Conservation (phyloP, 116 monocot species). For the Zostera marina region DNA sequence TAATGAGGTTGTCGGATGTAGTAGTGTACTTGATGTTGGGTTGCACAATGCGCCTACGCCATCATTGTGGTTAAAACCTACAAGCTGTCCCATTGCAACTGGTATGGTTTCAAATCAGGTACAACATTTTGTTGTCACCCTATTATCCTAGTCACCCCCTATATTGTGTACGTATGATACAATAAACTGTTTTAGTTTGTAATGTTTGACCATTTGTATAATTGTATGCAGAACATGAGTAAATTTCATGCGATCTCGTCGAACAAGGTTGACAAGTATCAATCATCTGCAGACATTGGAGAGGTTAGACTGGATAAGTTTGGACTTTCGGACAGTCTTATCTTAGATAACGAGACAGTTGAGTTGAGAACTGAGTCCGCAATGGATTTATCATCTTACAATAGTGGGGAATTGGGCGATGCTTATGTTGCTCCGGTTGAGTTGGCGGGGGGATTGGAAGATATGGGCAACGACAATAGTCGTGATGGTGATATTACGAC, state of each 20-base stretch:
- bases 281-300: not conserved
- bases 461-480: not conserved
- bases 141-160: not conserved
- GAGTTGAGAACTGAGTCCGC: not conserved
- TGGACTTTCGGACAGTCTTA: not conserved
- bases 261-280: not conserved
- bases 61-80: slow-evolving; percentile 30
- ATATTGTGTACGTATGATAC: too few species aligned
- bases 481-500: slow-evolving; percentile 9
- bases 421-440: not conserved
- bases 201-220: not conserved
- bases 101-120: slow-evolving; percentile 10
- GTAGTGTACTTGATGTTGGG: slow-evolving; percentile 2
- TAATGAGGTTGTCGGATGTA: slow-evolving; percentile 5
- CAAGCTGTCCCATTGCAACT: slow-evolving; percentile 25
- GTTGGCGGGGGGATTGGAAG: slow-evolving; percentile 2
- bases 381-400: not conserved
- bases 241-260: not conserved
- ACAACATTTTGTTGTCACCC: not conserved
- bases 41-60: not conserved
- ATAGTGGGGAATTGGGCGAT: not conserved
- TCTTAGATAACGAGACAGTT: not conserved
- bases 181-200: not conserved
- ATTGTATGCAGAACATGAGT: not conserved
- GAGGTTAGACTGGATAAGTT: not conserved